Evolutionary conservation across 1,139 yeast genomes (phyloP).

Genomic region (Geotrichum citri-aurantii): DNA sequence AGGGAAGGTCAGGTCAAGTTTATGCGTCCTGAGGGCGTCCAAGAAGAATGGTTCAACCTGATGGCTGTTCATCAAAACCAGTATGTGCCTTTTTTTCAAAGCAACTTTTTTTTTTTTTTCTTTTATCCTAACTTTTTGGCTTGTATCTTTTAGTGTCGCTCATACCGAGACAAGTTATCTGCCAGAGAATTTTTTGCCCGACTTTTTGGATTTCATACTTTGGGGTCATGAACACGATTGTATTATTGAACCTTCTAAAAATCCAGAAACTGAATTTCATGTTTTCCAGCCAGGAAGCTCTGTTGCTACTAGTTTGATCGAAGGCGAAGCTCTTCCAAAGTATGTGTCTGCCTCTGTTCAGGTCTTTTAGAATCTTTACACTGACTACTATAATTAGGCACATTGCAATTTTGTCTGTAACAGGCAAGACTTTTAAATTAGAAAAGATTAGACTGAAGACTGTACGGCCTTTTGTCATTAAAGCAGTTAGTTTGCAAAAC

Average conservation of each 20-base stretch:
- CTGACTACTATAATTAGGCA: slow-evolving; percentile 1
- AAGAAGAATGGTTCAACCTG: slow-evolving; percentile 71
- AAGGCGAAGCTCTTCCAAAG: slow-evolving; percentile 76
- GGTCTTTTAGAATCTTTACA: slow-evolving; percentile 54
- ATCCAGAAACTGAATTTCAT: slow-evolving; percentile 63
- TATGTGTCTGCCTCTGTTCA: too few relatives aligned
- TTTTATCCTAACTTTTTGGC: slow-evolving; percentile 23
- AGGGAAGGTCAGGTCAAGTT: slow-evolving; percentile 76
- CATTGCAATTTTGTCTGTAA: slow-evolving; percentile 63
- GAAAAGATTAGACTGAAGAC: slow-evolving; percentile 64
- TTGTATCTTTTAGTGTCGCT: slow-evolving; percentile 42
- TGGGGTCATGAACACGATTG: slow-evolving; percentile 99
- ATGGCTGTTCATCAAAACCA: slow-evolving; percentile 90
- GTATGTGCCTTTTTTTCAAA: slow-evolving; percentile 14
- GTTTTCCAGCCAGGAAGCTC: slow-evolving; percentile 94
- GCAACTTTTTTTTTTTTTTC: not conserved
- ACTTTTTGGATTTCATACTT: slow-evolving; percentile 69
- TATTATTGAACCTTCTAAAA: slow-evolving; percentile 60
- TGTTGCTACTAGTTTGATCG: slow-evolving; percentile 83
- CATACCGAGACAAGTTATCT: slow-evolving; percentile 76
- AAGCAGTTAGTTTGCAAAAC: slow-evolving; percentile 51
- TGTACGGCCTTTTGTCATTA: slow-evolving; percentile 78
- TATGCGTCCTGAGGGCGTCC: slow-evolving; percentile 54
- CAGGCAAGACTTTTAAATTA: slow-evolving; percentile 53
- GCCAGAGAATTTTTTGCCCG: slow-evolving; percentile 80